Percentiles rank a stretch among this genome's conserved stretches.
Conservation (phyloP, 768 basidiomycete genomes). For the Multifurca ochricompacta region DNA sequence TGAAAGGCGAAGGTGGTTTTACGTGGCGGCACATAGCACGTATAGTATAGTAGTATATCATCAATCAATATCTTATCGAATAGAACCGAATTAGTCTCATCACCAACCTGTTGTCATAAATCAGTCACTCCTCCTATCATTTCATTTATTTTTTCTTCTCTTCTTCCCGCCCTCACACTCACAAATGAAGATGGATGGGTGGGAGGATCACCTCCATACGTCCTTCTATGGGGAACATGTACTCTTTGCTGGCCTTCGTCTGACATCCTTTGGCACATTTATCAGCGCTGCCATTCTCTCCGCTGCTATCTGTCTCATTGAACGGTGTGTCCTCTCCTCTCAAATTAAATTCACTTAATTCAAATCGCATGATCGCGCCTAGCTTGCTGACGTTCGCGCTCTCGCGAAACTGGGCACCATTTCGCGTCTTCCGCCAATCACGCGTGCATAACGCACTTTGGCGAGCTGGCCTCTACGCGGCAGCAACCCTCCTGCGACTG, state of each 20-base stretch:
- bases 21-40: too few species aligned
- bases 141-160: not conserved
- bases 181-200: constrained; percentile 38
- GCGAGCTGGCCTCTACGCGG: constrained; percentile 47
- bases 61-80: too few species aligned
- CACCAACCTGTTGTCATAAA: too few species aligned
- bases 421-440: constrained; percentile 30
- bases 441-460: constrained; percentile 42
- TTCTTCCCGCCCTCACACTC: not conserved
- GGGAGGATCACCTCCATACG: constrained; percentile 41
- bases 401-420: constrained; percentile 44
- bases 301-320: constrained; percentile 40
- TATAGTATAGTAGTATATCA: too few species aligned
- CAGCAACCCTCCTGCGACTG: constrained; percentile 55
- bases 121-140: too few species aligned
- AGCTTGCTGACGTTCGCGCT: constrained; percentile 46
- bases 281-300: constrained; percentile 39
- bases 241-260: constrained; percentile 33
- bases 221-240: constrained; percentile 39
- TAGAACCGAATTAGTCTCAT: too few species aligned
- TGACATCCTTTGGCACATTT: constrained; percentile 46
- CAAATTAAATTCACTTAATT: not conserved
- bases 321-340: constrained; percentile 39
- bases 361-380: not conserved
- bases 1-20: too few species aligned